Evolutionary conservation across 2,329 filamentous ascomycete genomes (phyloP).

Genomic region (Xylariaceae sp.): DNA sequence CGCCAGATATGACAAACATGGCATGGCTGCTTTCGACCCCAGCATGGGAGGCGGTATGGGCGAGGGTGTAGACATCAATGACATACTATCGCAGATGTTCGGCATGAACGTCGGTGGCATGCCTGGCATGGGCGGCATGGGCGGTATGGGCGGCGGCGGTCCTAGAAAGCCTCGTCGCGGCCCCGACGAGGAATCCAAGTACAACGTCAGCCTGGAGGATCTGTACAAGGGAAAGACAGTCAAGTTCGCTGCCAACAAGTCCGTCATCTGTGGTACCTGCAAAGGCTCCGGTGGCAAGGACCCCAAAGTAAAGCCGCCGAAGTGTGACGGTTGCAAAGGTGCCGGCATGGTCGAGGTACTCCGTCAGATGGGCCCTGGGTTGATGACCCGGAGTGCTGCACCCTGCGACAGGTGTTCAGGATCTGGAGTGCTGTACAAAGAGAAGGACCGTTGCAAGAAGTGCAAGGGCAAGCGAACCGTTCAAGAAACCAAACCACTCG

Average conservation of each 20-base stretch:
- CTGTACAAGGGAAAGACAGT: constrained; percentile 98
- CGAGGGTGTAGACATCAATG: constrained; percentile 79
- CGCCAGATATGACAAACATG: constrained; percentile 84
- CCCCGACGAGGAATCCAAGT: constrained; percentile 81
- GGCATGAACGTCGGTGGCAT: constrained; percentile 58
- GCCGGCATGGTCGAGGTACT: constrained; percentile 72
- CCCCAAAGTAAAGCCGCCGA: constrained; percentile 71
- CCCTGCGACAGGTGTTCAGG: constrained; percentile 81
- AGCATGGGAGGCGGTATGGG: constrained; percentile 61
- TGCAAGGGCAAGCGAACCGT: constrained; percentile 90
- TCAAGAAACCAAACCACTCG: constrained; percentile 87
- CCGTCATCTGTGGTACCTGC: constrained; percentile 81
- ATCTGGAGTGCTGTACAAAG: constrained; percentile 81
- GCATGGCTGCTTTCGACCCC: constrained; percentile 92
- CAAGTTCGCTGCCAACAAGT: constrained; percentile 93
- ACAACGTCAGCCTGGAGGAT: constrained; percentile 88
- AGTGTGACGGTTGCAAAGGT: constrained; percentile 82
- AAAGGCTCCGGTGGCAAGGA: constrained; percentile 89
- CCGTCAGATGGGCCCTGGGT: constrained; percentile 78
- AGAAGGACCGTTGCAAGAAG: constrained; percentile 98
- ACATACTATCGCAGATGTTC: constrained; percentile 92
- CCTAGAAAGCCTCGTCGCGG: constrained; percentile 66
- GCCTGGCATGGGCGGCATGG: constrained; percentile 39
- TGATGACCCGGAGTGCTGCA: constrained; percentile 77
- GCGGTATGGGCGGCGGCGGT: constrained; percentile 39